Evolutionary conservation across 2,329 filamentous ascomycete species (phyloP).

Genomic region (Bipolaris bicolor): DNA sequence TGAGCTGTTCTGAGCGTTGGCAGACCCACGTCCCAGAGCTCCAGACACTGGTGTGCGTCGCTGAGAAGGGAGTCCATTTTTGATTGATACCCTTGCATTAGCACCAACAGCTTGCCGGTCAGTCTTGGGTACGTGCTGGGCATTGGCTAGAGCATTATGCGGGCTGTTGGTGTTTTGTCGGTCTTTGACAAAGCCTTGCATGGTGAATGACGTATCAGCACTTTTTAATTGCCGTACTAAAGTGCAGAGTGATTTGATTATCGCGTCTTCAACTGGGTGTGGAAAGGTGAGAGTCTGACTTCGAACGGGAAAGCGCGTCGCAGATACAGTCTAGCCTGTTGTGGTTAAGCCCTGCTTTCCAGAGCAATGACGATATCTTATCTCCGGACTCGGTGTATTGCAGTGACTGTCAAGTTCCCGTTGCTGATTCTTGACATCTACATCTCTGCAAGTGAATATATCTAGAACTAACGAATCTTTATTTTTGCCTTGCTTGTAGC

Average conservation of each 20-base stretch:
- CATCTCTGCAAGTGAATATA: background rate
- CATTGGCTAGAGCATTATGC: constrained; percentile 20
- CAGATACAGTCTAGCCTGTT: constrained; percentile 28
- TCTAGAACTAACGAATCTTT: background rate
- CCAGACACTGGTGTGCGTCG: constrained; percentile 15
- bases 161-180: constrained; percentile 26
- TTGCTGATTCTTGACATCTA: constrained; percentile 18
- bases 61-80: constrained; percentile 16
- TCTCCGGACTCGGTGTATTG: constrained; percentile 20
- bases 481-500: background rate
- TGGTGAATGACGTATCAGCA: background rate
- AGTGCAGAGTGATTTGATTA: background rate
- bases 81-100: constrained; percentile 29
- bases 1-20: constrained; percentile 19
- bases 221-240: background rate
- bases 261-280: constrained; percentile 14
- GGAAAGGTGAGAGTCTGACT: constrained; percentile 24
- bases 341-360: constrained; percentile 12
- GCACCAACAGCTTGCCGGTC: constrained; percentile 27
- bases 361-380: constrained; percentile 41
- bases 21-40: constrained; percentile 13
- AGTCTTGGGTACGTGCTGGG: constrained; percentile 16
- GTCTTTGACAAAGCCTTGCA: constrained; percentile 31
- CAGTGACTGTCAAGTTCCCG: constrained; percentile 20
- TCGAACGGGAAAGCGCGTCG: constrained; percentile 37